A percentile compares a stretch with the other conserved stretches of the same genome.
Conservation (phyloP, 768 basidiomycete genomes). For the Crassisporium funariophilum region DNA sequence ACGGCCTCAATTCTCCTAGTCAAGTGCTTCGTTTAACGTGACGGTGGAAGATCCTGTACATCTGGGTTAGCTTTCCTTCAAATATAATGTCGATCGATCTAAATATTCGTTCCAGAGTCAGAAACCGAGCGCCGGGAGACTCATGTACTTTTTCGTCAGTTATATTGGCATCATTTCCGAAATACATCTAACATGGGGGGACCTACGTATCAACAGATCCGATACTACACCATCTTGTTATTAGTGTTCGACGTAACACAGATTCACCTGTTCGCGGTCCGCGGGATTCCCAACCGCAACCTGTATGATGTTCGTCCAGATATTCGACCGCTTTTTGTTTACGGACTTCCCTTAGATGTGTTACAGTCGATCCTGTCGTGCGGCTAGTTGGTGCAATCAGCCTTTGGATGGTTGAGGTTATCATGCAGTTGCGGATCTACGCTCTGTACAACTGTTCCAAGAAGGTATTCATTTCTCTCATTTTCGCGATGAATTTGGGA, state of each 20-base stretch:
- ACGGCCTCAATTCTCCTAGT: not conserved
- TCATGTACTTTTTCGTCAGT: conserved; percentile 45
- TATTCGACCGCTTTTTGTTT: not conserved
- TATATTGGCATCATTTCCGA: not conserved
- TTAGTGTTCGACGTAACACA: conserved; percentile 46
- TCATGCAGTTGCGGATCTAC: conserved; percentile 50
- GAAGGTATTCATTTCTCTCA: conserved; percentile 16
- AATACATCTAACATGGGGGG: not conserved
- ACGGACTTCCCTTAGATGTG: conserved; percentile 32
- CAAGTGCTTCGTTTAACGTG: not conserved
- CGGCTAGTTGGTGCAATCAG: conserved; percentile 45
- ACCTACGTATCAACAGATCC: conserved; percentile 32
- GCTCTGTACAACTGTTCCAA: conserved; percentile 43
- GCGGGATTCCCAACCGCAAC: conserved; percentile 36
- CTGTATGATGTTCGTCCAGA: conserved; percentile 32
- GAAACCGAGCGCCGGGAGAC: conserved; percentile 34
- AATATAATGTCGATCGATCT: not conserved
- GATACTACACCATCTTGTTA: conserved; percentile 48
- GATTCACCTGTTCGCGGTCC: conserved; percentile 43
- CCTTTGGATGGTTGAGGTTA: conserved; percentile 50
- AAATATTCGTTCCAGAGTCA: conserved; percentile 30
- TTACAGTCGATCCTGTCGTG: conserved; percentile 45
- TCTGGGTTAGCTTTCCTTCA: conserved; percentile 36
- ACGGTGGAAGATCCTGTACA: conserved; percentile 31
- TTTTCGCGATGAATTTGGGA: not conserved